A percentile compares a stretch with the other conserved stretches of the same genome.
Conservation (phyloP, 208 protist genomes). For the Crithidia thermophila region DNA sequence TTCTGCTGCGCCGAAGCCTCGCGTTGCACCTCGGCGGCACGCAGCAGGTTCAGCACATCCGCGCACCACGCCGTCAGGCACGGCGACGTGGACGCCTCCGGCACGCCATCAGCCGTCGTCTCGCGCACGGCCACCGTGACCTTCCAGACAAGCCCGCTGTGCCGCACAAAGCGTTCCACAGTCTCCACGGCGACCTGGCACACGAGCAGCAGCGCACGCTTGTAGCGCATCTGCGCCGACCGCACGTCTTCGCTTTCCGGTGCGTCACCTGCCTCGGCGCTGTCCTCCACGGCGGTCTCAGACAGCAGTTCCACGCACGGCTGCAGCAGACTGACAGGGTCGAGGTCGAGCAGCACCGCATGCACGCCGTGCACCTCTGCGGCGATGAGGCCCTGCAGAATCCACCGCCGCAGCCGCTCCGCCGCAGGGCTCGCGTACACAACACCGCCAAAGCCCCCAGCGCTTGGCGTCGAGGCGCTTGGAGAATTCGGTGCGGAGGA, state of each 20-base stretch:
- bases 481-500: too few relatives aligned
- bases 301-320: conserved; percentile 77
- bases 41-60: conserved; percentile 14
- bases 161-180: conserved; percentile 85
- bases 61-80: conserved; percentile 9
- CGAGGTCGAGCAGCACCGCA: conserved; percentile 71
- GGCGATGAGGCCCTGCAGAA: conserved; percentile 73
- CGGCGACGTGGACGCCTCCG: not conserved
- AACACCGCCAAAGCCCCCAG: conserved; percentile 23
- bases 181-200: conserved; percentile 88
- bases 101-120: not conserved
- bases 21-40: conserved; percentile 6
- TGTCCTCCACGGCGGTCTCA: conserved; percentile 32
- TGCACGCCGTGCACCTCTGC: conserved; percentile 74
- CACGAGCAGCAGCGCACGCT: conserved; percentile 69
- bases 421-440: conserved; percentile 78
- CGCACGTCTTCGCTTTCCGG: not conserved
- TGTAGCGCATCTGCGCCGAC: conserved; percentile 28
- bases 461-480: too few relatives aligned
- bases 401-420: conserved; percentile 81
- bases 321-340: conserved; percentile 61
- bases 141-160: conserved; percentile 84
- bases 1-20: conserved; percentile 7
- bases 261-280: not conserved
- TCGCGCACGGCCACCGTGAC: conserved; percentile 66